Evolutionary conservation across 352 stramenopile genomes (phyloP), one percentile per base, ranked within the genome.

Genomic region (Aphanomyces astaci): DNA sequence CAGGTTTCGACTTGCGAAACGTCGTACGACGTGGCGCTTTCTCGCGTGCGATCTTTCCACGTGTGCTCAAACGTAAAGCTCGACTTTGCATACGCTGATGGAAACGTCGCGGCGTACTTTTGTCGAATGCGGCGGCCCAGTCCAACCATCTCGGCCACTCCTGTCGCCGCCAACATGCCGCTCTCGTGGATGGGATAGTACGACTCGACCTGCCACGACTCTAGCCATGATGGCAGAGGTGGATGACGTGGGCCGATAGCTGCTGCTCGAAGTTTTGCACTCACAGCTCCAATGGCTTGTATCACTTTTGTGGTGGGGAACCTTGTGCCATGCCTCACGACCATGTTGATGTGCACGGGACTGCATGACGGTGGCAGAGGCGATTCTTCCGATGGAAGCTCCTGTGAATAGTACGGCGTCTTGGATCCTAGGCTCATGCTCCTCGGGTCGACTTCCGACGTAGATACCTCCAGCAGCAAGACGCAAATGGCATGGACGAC

Each of bases 241-340:
- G 39, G 36, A 43, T 15, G 36, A 43, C 15, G 36, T 43, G 15
- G 15, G 36, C 15, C n/a, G n/a, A n/a, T 25, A 52, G 36, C 13
- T 32, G 39, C 2, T 10, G 2, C 30, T 71, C 30, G 17, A 57
- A 94, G 70, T 68, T 77, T 81, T 0, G 40, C 65, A 33, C 87
- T 72, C 17, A 76, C 79, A 7, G 62, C 59, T 4, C 49, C 65
- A 46, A 91, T 92, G 51, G 80, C 73, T 7, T 40, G 74, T 31
- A 94, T 91, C 65, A 90, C 82, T 48, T 94, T 94, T 66, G 80
- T 78, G 3, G 86, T 94, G 22, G 86, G 86, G 64, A 80, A 89
- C 43, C 86, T 79, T 19, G 83, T 94, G 63, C 86, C 86, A 56
- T 94, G 86, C 24, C 86, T 83, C 43, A 94, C 72, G 10, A 84